A percentile compares a stretch with the other conserved stretches of the same genome.
Evolutionary conservation across 176 grass and related monocot genomes (phyloP).

Genomic region (Avena atlantica): DNA sequence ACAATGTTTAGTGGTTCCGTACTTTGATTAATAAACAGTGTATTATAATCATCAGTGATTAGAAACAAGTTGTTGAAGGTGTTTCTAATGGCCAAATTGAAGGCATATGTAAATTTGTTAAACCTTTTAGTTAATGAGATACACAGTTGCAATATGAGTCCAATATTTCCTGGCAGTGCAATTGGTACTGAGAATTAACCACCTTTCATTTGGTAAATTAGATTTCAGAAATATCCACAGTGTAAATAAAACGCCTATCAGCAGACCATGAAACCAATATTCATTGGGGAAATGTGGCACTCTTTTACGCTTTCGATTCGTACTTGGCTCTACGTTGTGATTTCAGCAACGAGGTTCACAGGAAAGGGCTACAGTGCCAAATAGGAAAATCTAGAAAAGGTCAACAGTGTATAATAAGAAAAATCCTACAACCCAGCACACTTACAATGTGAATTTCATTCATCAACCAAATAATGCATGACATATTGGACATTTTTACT

Average conservation of each 20-base stretch:
- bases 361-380: background rate
- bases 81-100: background rate
- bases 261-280: background rate
- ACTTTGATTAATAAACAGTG: background rate
- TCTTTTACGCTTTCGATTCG: background rate
- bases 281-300: background rate
- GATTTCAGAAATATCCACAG: background rate
- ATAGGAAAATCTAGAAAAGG: background rate
- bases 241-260: background rate
- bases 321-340: background rate
- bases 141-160: background rate
- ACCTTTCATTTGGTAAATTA: background rate
- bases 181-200: background rate
- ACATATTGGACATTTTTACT: background rate
- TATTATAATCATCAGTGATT: background rate
- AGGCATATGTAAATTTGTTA: background rate
- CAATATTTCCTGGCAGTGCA: background rate
- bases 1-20: background rate
- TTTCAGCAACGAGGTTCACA: background rate
- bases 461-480: background rate
- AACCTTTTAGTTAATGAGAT: background rate
- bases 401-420: background rate
- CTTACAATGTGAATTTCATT: background rate
- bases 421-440: background rate
- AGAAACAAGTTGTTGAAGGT: background rate